Conservation (phyloP, 1,139 yeast species). For the Protomyces inouyei region DNA sequence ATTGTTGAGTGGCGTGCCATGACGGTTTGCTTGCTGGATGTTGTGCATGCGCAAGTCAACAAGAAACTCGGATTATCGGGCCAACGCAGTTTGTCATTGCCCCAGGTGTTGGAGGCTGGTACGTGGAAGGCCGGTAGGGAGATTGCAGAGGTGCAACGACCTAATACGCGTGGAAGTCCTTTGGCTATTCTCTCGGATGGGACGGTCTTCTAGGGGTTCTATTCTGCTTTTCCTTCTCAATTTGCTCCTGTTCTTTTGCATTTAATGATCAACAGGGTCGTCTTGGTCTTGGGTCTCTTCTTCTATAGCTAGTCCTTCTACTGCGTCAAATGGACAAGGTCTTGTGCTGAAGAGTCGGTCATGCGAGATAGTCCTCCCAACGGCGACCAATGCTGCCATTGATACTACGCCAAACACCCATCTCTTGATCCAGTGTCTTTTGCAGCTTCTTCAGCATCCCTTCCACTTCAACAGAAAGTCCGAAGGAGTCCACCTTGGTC, state of each 20-base stretch:
- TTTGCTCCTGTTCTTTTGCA: neutral
- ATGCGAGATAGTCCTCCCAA: neutral
- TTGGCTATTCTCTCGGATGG: slow-evolving; percentile 56
- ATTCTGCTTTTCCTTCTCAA: neutral
- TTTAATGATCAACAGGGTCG: neutral
- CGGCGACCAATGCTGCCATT: neutral
- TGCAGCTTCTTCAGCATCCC: neutral
- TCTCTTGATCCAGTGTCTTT: neutral
- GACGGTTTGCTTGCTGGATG: slow-evolving; percentile 53
- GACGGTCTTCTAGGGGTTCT: slow-evolving; percentile 41
- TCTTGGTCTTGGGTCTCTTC: neutral
- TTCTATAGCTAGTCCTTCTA: neutral
- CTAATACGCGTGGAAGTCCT: slow-evolving; percentile 54
- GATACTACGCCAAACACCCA: neutral
- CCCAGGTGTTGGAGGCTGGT: slow-evolving; percentile 61
- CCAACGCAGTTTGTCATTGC: slow-evolving; percentile 43
- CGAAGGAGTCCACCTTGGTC: too few relatives aligned
- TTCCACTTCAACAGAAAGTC: neutral
- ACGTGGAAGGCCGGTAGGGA: slow-evolving; percentile 60
- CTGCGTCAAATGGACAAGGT: too few relatives aligned
- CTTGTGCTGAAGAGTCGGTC: neutral
- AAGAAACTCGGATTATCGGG: slow-evolving; percentile 40
- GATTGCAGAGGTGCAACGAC: slow-evolving; percentile 49
- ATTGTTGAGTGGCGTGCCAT: slow-evolving; percentile 63
- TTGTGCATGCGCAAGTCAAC: slow-evolving; percentile 48